Conservation (phyloP, 768 basidiomycete species). For the Amanita muscaria region DNA sequence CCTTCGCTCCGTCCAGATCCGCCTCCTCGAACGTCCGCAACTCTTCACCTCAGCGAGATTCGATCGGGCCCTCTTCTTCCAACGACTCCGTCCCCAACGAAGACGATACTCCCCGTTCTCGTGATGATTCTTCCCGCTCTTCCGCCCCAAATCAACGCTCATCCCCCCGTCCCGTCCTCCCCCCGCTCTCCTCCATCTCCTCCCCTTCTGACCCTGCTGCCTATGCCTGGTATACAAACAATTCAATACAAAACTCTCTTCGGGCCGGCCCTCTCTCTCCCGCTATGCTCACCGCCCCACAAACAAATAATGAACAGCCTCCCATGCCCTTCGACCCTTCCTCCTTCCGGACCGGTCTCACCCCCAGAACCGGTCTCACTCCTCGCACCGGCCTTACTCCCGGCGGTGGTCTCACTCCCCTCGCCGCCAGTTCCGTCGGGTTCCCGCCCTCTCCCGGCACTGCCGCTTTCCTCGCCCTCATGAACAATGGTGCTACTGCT, state of each 20-base stretch:
- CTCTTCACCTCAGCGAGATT: conserved; percentile 22
- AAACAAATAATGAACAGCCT: conserved; percentile 33
- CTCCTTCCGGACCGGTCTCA: conserved; percentile 78
- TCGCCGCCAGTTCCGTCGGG: conserved; percentile 61
- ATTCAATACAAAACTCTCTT: conserved; percentile 61
- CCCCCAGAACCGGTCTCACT: conserved; percentile 79
- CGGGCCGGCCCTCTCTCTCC: conserved; percentile 92
- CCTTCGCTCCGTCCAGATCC: conserved; percentile 52
- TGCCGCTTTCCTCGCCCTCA: conserved; percentile 87
- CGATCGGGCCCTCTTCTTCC: conserved; percentile 21
- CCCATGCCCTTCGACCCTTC: conserved; percentile 59
- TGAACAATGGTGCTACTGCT: conserved; percentile 48
- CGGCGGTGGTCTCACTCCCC: conserved; percentile 69
- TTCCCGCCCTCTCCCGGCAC: conserved; percentile 88
- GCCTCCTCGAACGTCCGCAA: conserved; percentile 45
- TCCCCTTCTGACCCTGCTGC: conserved; percentile 51
- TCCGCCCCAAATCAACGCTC: conserved; percentile 26
- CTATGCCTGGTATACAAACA: conserved; percentile 63
- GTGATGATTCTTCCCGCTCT: conserved; percentile 19
- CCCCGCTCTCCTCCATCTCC: conserved; percentile 71
- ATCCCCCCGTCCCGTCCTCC: conserved; percentile 64
- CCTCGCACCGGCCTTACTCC: conserved; percentile 78
- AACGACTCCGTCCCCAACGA: conserved; percentile 26
- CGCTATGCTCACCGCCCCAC: conserved; percentile 91
- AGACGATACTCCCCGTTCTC: conserved; percentile 12